phyloP scores from a whole-genome alignment of 768 basidiomycete species.

The Tremella yokohamensis region DNA sequence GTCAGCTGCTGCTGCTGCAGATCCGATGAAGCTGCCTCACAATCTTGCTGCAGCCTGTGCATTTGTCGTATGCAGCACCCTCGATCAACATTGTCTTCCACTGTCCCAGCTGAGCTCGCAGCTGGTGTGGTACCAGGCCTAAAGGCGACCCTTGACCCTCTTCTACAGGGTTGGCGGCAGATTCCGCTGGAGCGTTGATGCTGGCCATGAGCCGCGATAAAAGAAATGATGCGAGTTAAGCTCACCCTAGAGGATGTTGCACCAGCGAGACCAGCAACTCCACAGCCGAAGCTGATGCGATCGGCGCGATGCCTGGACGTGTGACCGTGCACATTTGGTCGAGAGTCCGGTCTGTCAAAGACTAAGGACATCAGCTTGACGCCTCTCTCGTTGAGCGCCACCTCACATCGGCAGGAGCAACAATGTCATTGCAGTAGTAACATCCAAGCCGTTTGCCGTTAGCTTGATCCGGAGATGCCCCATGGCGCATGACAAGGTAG shows the following conservation, averaged over 20 bases:
- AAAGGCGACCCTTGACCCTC: conserved; percentile 55
- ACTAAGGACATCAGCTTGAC: conserved; percentile 50
- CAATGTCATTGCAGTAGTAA: conserved; percentile 98
- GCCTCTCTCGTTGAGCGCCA: background rate
- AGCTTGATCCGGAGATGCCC: conserved; percentile 52
- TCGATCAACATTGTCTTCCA: conserved; percentile 80
- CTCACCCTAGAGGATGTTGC: conserved; percentile 82
- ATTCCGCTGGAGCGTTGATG: conserved; percentile 65
- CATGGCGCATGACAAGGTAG: conserved; percentile 95
- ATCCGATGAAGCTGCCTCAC: conserved; percentile 53
- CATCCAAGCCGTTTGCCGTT: conserved; percentile 64
- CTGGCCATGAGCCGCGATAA: background rate
- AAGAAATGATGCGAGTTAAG: background rate
- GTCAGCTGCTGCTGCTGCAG: background rate
- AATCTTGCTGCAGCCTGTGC: conserved; percentile 83
- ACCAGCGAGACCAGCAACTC: conserved; percentile 83
- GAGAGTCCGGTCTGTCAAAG: conserved; percentile 79
- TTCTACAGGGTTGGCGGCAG: conserved; percentile 34
- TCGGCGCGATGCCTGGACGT: conserved; percentile 85
- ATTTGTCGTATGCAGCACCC: conserved; percentile 78
- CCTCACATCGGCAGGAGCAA: conserved; percentile 86
- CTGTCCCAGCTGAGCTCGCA: conserved; percentile 82
- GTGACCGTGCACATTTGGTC: conserved; percentile 99
- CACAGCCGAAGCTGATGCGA: conserved; percentile 86
- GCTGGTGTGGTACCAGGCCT: conserved; percentile 87